Percentiles rank a stretch among this genome's conserved stretches.
These are phyloP conservation scores for Vitis labrusca DNA, from an alignment of 164 flowering plant species.

Conservation along the genomic window DNA sequence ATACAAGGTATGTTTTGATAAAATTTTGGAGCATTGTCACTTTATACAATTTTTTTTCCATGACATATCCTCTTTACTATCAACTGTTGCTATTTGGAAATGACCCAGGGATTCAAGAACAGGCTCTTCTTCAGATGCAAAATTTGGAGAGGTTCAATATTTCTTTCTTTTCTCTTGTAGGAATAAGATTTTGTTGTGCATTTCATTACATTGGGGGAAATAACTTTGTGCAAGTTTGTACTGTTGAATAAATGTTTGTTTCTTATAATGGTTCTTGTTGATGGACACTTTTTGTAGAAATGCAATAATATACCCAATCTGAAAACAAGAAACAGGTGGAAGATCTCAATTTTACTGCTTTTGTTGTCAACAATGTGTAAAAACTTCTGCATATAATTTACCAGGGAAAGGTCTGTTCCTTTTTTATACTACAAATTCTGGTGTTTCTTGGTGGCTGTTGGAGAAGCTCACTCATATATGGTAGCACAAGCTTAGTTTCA, in stretches of 20 bases:
- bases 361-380: no score
- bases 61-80: neutral
- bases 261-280: neutral
- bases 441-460: no score
- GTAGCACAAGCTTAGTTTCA: no score
- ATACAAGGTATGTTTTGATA: slow-evolving; percentile 53
- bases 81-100: slow-evolving; percentile 12
- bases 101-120: slow-evolving; percentile 60
- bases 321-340: neutral
- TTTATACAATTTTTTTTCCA: neutral
- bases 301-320: neutral
- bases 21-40: neutral
- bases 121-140: slow-evolving; percentile 61
- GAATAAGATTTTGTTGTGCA: neutral
- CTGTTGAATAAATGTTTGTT: neutral
- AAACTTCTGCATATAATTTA: no score
- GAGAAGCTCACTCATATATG: no score
- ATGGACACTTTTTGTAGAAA: neutral
- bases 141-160: slow-evolving; percentile 91
- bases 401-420: no score
- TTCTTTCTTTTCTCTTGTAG: neutral
- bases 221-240: neutral
- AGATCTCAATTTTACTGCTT: neutral
- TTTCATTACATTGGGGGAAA: neutral
- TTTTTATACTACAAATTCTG: no score